These are phyloP conservation scores for Mucor saturninus DNA, from an alignment of 371 early-diverging fungal species.

Conservation along the genomic window DNA sequence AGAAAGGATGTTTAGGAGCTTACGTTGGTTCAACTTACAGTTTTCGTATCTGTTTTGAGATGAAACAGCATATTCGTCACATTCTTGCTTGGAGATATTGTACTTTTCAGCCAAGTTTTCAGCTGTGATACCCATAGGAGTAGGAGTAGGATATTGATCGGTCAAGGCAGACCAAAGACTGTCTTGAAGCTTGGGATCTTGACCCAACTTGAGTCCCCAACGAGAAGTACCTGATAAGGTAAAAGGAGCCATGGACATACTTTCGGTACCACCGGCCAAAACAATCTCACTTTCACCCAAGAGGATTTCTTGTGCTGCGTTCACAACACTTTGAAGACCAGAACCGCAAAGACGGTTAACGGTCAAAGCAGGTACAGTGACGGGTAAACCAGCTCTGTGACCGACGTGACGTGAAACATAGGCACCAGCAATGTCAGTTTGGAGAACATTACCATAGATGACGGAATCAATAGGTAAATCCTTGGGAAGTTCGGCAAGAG, in stretches of 20 bases:
- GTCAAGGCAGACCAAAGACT: constrained; percentile 84
- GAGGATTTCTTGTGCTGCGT: constrained; percentile 89
- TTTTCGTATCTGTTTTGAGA: constrained; percentile 87
- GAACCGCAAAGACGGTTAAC: constrained; percentile 97
- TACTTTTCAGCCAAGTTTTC: constrained; percentile 92
- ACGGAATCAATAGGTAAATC: constrained; percentile 83
- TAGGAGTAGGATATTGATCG: constrained; percentile 84
- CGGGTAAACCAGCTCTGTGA: constrained; percentile 82
- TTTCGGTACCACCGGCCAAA: constrained; percentile 92
- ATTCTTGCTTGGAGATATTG: constrained; percentile 80
- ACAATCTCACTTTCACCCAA: constrained; percentile 86
- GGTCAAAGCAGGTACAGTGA: constrained; percentile 85
- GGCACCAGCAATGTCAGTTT: constrained; percentile 83
- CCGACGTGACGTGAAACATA: constrained; percentile 95
- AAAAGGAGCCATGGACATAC: constrained; percentile 92
- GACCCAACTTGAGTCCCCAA: constrained; percentile 87
- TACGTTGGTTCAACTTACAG: constrained; percentile 43
- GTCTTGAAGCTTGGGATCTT: constrained; percentile 88
- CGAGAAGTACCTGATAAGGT: constrained; percentile 75
- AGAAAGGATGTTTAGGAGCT: not conserved
- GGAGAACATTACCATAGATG: constrained; percentile 94
- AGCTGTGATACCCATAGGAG: constrained; percentile 97
- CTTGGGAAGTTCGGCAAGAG: constrained; percentile 75
- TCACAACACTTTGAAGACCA: constrained; percentile 94
- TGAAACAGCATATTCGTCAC: constrained; percentile 84